Evolutionary conservation across 2,329 filamentous ascomycete genomes (phyloP), one percentile per base, ranked within the genome.

Genomic region (Scedosporium boydii): DNA sequence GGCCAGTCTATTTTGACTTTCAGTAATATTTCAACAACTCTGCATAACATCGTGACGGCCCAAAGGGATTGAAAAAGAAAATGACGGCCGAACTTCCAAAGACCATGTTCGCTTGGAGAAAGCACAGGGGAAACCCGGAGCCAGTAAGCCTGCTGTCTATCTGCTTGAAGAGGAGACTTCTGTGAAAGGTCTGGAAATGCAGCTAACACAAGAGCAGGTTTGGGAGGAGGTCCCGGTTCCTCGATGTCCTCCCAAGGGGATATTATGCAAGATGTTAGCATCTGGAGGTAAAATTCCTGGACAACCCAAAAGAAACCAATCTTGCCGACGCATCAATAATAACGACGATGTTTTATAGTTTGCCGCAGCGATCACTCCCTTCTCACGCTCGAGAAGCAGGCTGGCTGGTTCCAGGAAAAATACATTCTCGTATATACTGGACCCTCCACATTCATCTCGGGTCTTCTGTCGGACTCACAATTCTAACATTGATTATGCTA

Each of bases 101-200:
- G 58, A 70, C 70, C 2, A 75, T 75, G 73, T 65, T 67, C 57
- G 73, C 71, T 0, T 75, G 73, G 73, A 68, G 70, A 46, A 74
- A 74, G 63, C 70, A 74, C 58, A 68, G 64, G 61, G 73, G 72
- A 53, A 70, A 67, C 34, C 67, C 67, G 1, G 64, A 67, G 16
- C 70, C 70, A 16, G 67, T 70, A 64, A 16, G 64, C n/a, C 53
- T 16, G 23, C 34, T 4, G 34, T 38, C 34, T 14, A n/a, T 57
- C 23, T 62, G 14, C 18, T 21, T 58, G 27, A 12, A 38, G 26
- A 26, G n/a, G 27, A 38, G 46, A 29, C 27, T 6, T 14, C 34
- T 59, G 55, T 38, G 34, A 38, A 38, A 56, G 38, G 23, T 16
- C 18, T 23, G 51, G 12, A 14, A 41, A 29, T 12, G 6, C 6